Percentiles rank a stretch among this genome's conserved stretches.
phyloP scores from a whole-genome alignment of 495 filamentous ascomycete genomes.

The Lepidopterella palustris region DNA sequence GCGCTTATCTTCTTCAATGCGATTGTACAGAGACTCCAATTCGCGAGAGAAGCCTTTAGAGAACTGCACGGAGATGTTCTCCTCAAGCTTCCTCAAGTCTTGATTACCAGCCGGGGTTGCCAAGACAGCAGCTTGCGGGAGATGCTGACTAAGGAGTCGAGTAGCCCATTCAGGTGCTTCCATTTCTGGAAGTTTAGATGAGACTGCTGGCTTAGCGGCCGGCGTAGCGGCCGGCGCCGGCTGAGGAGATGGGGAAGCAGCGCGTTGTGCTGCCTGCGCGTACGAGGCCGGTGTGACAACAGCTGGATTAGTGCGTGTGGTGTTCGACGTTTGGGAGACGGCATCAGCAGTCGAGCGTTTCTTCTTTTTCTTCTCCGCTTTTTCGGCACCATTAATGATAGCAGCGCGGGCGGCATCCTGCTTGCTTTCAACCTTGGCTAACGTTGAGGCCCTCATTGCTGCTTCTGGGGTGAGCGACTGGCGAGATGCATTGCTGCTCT shows the following conservation, averaged over 20 bases:
- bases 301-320: slow-evolving; percentile 7
- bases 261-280: slow-evolving; percentile 22
- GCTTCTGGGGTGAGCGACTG: slow-evolving; percentile 36
- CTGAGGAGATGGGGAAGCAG: slow-evolving; percentile 14
- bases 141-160: slow-evolving; percentile 14
- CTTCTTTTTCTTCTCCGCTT: slow-evolving; percentile 46
- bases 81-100: slow-evolving; percentile 52
- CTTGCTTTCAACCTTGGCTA: slow-evolving; percentile 38
- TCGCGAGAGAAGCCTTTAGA: slow-evolving; percentile 50
- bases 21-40: slow-evolving; percentile 52
- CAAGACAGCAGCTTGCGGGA: slow-evolving; percentile 1
- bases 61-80: slow-evolving; percentile 49
- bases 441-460: slow-evolving; percentile 28
- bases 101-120: slow-evolving; percentile 31
- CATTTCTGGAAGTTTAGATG: background rate
- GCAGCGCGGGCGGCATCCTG: slow-evolving; percentile 37
- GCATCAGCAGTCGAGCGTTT: slow-evolving; percentile 25
- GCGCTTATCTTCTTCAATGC: slow-evolving; percentile 59
- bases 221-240: background rate
- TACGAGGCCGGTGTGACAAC: slow-evolving; percentile 16
- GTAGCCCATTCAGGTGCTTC: slow-evolving; percentile 23
- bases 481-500: slow-evolving; percentile 36
- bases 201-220: background rate
- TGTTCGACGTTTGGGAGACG: slow-evolving; percentile 30
- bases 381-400: slow-evolving; percentile 36